Base-by-base conservation (phyloP, 2,329 filamentous ascomycete species). In the Fusarium veterinarium region DNA sequence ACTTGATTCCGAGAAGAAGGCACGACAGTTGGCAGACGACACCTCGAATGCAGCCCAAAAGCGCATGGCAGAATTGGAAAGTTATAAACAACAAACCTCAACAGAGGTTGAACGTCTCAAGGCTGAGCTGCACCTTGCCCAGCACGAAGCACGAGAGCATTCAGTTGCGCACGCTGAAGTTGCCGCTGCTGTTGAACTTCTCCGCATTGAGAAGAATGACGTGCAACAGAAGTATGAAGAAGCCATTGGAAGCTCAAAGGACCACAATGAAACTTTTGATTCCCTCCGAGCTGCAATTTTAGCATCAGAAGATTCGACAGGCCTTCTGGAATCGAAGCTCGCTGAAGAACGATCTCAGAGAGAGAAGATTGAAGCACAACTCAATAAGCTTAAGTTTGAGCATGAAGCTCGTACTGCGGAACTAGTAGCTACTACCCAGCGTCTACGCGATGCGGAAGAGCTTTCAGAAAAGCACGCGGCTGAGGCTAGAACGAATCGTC, bases 201-300 rank as follows among this genome's bases (percentile, higher is more conserved):
- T 97, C n/a, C 88, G 88, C 60, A 88, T 97, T n/a, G 95, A 98
- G 79, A 97, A 96, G 81, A 89, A 92, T 6, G 94, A 97, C 72
- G 81, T 97, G 19, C 87, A 89, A 59, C 84, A 85, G 38, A 93
- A 91, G 79, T 90, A 94, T 61, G 87, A 92, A 23, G 91, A 93
- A 40, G 88, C 89, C 7, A 81, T 91, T 2, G 87, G 88, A n/a
- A 91, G 89, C 59, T 88, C 92, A 1, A 90, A 91, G 78, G 93
- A 92, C 60, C 91, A 95, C 76, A 86, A 87, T 16, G 86, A 90
- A 20, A 91, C 94, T 9, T 90, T 99, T 52, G 89, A 89, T 37
- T 91, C 93, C 6, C 86, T 99, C 45, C 90, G 92, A 40, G 90
- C 91, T 69, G 95, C 95, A 6, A 90, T 99, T 35, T 85, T 88